Conservation (phyloP, 805 yeast genomes). For the Spathaspora arborariae region DNA sequence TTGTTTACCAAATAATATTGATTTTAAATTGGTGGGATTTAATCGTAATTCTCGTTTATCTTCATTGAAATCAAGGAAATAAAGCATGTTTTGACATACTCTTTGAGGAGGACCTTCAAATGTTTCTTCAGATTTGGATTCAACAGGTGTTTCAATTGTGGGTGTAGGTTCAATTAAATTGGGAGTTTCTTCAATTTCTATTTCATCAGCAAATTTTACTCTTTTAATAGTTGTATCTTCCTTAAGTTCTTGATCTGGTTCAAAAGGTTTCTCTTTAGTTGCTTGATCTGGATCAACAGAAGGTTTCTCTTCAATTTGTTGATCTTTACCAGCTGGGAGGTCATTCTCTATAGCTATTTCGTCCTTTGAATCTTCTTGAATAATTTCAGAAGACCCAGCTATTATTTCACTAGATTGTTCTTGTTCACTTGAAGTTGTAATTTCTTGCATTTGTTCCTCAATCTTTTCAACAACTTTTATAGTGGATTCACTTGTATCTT, state of each 20-base stretch:
- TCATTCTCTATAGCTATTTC: no score
- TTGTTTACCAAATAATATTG: slow-evolving; percentile 58
- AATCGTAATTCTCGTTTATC: slow-evolving; percentile 22
- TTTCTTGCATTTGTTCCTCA: background rate
- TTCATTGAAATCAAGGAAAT: slow-evolving; percentile 47
- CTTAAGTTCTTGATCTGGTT: background rate
- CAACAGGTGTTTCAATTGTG: slow-evolving; percentile 6
- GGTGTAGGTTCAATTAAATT: slow-evolving; percentile 3
- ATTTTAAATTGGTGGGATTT: slow-evolving; percentile 23
- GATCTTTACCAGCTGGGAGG: no score
- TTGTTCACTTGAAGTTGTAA: background rate
- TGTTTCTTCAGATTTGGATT: slow-evolving; percentile 13
- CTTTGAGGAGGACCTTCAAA: slow-evolving; percentile 70
- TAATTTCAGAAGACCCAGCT: slow-evolving; percentile 1
- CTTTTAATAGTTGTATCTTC: slow-evolving; percentile 6
- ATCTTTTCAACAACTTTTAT: slow-evolving; percentile 1
- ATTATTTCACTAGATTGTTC: background rate
- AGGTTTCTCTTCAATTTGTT: no score
- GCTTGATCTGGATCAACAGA: background rate
- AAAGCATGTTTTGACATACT: slow-evolving; percentile 52
- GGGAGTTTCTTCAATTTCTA: slow-evolving; percentile 7
- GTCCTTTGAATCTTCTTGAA: background rate
- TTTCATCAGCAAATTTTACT: slow-evolving; percentile 22
- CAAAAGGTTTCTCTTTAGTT: background rate
- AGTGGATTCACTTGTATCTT: background rate